Conservation (phyloP, 352 stramenopile genomes). For the Aphanomyces invadans region DNA sequence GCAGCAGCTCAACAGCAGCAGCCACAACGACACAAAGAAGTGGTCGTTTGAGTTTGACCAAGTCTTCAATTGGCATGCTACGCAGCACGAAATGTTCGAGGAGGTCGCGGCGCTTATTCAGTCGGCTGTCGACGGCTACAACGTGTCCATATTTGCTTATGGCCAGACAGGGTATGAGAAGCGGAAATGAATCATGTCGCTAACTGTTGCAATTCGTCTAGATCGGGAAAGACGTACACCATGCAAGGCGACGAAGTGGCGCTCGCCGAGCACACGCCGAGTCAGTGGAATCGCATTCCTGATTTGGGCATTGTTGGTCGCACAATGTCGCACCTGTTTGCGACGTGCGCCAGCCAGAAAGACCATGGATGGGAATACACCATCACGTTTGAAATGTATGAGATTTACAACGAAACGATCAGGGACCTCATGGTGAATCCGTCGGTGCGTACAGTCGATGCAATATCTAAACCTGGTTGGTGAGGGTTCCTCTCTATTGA, state of each 20-base stretch:
- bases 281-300: constrained; percentile 35
- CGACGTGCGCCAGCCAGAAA: constrained; percentile 46
- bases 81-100: constrained; percentile 95
- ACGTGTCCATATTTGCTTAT: constrained; percentile 95
- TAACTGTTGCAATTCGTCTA: constrained; percentile 24
- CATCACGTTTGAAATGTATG: constrained; percentile 83
- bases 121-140: constrained; percentile 92
- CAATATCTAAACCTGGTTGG: neutral
- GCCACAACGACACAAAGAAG: constrained; percentile 55
- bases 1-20: constrained; percentile 32
- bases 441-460: constrained; percentile 33
- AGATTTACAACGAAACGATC: constrained; percentile 98
- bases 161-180: constrained; percentile 63
- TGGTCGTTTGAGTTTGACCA: constrained; percentile 96
- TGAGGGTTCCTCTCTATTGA: neutral
- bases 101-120: constrained; percentile 93
- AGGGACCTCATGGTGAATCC: constrained; percentile 83
- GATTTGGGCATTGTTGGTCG: constrained; percentile 77
- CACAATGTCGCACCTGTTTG: constrained; percentile 71
- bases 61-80: constrained; percentile 90
- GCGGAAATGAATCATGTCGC: neutral
- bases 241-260: constrained; percentile 67
- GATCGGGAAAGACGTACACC: constrained; percentile 83
- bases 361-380: constrained; percentile 67
- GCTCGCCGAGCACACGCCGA: constrained; percentile 27